Evolutionary conservation across 2,329 filamentous ascomycete species (phyloP).

Genomic region (Falciphora oryzae): DNA sequence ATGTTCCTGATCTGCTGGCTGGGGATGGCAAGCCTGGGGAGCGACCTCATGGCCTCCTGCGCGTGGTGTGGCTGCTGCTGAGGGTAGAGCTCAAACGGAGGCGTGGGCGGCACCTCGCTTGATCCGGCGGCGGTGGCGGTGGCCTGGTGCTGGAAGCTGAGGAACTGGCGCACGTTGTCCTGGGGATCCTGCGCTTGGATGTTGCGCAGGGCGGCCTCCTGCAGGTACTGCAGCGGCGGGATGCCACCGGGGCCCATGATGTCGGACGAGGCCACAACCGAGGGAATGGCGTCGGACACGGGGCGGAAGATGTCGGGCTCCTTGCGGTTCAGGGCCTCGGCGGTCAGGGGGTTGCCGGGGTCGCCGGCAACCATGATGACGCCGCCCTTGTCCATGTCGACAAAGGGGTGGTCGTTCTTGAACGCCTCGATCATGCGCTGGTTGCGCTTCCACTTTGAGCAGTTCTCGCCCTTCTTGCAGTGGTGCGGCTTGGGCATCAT

Average conservation of each 20-base stretch:
- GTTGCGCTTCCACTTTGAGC: constrained; percentile 74
- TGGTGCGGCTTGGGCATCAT: constrained; percentile 76
- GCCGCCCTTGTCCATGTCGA: constrained; percentile 53
- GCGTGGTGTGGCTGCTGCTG: constrained; percentile 32
- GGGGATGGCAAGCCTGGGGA: constrained; percentile 60
- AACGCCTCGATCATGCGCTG: constrained; percentile 72
- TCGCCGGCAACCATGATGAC: constrained; percentile 73
- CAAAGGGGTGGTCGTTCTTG: constrained; percentile 67
- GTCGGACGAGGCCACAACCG: constrained; percentile 82
- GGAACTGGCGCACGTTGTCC: constrained; percentile 88
- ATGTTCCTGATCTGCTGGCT: constrained; percentile 22
- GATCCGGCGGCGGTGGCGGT: constrained; percentile 22
- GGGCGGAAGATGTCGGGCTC: constrained; percentile 51
- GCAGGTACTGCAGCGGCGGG: constrained; percentile 62
- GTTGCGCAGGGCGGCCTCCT: constrained; percentile 65
- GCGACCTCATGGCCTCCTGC: constrained; percentile 44
- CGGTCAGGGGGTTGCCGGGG: constrained; percentile 68
- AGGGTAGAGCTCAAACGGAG: constrained; percentile 61
- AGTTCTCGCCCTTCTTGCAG: constrained; percentile 82
- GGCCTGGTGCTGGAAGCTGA: constrained; percentile 70
- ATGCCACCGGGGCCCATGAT: constrained; percentile 66
- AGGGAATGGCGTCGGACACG: constrained; percentile 65
- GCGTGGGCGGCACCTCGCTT: constrained; percentile 60
- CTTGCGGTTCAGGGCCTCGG: constrained; percentile 42
- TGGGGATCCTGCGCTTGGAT: constrained; percentile 74